Evolutionary conservation across 495 filamentous ascomycete genomes (phyloP).

Genomic region (Penicillium canariense): DNA sequence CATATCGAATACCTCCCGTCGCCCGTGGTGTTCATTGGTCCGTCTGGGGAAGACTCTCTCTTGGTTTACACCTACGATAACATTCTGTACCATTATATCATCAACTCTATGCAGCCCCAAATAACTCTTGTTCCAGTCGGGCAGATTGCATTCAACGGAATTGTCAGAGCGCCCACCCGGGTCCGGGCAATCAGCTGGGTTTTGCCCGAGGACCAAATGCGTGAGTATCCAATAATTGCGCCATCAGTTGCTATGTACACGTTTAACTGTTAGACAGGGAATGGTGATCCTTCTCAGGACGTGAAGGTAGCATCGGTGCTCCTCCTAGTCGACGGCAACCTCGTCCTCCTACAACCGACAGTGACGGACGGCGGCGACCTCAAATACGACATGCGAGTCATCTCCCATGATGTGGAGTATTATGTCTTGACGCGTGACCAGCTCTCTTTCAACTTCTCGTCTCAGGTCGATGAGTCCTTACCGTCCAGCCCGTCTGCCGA

Average conservation of each 20-base stretch:
- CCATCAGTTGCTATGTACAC: not conserved
- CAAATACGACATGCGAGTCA: conserved; percentile 97
- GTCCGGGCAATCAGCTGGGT: conserved; percentile 96
- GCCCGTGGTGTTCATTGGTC: conserved; percentile 80
- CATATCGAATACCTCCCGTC: conserved; percentile 75
- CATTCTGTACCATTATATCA: conserved; percentile 89
- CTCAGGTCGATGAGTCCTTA: conserved; percentile 40
- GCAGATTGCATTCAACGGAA: conserved; percentile 94
- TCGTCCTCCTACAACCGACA: conserved; percentile 88
- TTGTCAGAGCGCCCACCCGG: conserved; percentile 87
- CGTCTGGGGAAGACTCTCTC: conserved; percentile 89
- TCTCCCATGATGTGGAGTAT: conserved; percentile 94
- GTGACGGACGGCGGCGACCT: conserved; percentile 70
- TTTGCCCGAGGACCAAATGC: conserved; percentile 83
- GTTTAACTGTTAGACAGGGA: conserved; percentile 45
- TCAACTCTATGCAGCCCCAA: conserved; percentile 63
- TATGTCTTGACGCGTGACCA: conserved; percentile 91
- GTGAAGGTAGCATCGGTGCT: conserved; percentile 91
- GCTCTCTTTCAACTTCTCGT: conserved; percentile 50
- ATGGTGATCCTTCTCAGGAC: conserved; percentile 94
- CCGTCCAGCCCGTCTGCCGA: conserved; percentile 54
- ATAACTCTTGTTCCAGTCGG: conserved; percentile 87
- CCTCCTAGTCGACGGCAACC: conserved; percentile 92
- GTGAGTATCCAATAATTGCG: conserved; percentile 39
- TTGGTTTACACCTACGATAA: conserved; percentile 95